These are phyloP conservation scores for Acrocalymma vagum DNA, from an alignment of 2,329 filamentous ascomycete genomes.

Conservation along the genomic window DNA sequence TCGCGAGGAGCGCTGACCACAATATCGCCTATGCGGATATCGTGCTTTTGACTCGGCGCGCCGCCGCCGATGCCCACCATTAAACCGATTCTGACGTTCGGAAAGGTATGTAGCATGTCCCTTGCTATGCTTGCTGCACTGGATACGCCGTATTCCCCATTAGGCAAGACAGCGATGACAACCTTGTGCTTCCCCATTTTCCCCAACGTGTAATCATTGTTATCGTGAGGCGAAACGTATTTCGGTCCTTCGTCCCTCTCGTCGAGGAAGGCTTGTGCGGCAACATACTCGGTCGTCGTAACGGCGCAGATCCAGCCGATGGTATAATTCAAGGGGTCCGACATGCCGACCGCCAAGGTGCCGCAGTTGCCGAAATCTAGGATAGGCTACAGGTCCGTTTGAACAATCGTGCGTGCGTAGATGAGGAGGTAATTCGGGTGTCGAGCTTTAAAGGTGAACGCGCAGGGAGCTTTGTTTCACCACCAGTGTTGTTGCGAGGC, in stretches of 20 bases:
- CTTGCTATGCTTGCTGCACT: constrained; percentile 25
- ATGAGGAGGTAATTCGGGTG: no score
- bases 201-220: constrained; percentile 4
- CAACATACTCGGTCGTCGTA: constrained; percentile 4
- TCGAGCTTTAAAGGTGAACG: no score
- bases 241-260: constrained; percentile 1
- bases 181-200: constrained; percentile 41
- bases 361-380: no score
- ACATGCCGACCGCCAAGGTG: no score
- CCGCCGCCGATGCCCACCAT: constrained; percentile 36
- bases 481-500: no score
- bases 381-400: no score
- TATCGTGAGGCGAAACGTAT: background rate
- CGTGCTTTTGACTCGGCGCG: constrained; percentile 26
- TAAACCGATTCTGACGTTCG: constrained; percentile 27
- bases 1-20: constrained; percentile 33
- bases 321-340: constrained; percentile 40
- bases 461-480: no score
- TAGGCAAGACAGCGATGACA: constrained; percentile 35
- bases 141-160: constrained; percentile 22
- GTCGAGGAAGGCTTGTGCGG: constrained; percentile 2
- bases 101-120: constrained; percentile 22
- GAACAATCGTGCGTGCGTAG: no score
- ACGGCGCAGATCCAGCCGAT: constrained; percentile 46
- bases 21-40: constrained; percentile 31